Percentiles rank a stretch among this genome's conserved stretches.
Evolutionary conservation across 352 stramenopile species (phyloP).

Genomic region (Pythium biforme): DNA sequence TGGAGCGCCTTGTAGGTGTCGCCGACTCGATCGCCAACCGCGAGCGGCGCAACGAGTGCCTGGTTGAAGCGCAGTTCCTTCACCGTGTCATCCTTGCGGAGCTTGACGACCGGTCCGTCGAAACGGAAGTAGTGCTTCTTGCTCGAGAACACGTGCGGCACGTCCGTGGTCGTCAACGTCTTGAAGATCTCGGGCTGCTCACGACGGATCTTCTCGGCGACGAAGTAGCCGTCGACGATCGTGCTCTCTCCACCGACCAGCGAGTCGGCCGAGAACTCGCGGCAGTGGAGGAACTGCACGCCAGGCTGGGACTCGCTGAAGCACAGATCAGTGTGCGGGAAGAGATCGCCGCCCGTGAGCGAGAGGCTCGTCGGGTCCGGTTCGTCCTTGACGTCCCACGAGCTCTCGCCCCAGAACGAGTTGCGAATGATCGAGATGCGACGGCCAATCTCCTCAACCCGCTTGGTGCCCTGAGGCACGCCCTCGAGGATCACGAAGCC

Average conservation of each 20-base stretch:
- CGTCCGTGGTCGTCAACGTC: constrained; percentile 36
- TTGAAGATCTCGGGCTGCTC: constrained; percentile 62
- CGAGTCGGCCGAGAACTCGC: constrained; percentile 30
- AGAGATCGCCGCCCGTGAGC: constrained; percentile 29
- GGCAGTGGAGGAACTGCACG: constrained; percentile 37
- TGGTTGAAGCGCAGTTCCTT: constrained; percentile 37
- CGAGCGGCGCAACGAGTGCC: constrained; percentile 28
- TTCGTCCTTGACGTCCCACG: constrained; percentile 71
- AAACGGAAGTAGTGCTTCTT: constrained; percentile 31
- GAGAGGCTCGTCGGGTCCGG: constrained; percentile 43
- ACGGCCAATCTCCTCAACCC: constrained; percentile 26
- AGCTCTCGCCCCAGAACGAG: constrained; percentile 71
- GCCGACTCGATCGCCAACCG: constrained; percentile 31
- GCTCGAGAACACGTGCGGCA: constrained; percentile 35
- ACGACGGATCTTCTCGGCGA: constrained; percentile 58
- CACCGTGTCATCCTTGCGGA: constrained; percentile 19
- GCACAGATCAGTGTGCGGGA: constrained; percentile 37
- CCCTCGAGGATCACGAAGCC: constrained; percentile 31
- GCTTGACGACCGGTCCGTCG: constrained; percentile 25
- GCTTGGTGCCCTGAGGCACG: constrained; percentile 24
- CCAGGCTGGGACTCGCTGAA: constrained; percentile 35
- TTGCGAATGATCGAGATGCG: constrained; percentile 59
- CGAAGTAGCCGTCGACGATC: constrained; percentile 75
- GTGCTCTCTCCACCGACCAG: constrained; percentile 65
- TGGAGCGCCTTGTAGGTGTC: constrained; percentile 59